Conservation (phyloP, 2,329 filamentous ascomycete genomes). For the Sclerotinia nivalis region DNA sequence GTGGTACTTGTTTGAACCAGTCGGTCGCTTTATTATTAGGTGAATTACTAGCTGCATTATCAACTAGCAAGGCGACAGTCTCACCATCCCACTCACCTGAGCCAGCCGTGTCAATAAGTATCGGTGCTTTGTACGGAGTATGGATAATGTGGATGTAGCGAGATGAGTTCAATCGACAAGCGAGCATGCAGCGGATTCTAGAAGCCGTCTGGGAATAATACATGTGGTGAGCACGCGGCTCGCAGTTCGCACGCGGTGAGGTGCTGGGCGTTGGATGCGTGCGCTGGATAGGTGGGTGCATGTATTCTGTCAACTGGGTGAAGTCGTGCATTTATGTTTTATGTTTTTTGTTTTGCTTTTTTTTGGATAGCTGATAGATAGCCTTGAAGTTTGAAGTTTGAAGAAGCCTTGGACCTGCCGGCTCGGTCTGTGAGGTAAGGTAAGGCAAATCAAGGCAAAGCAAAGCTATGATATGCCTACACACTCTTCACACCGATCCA, state of each 20-base stretch:
- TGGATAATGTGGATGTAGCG: neutral
- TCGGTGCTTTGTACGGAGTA: neutral
- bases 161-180: neutral
- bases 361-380: neutral
- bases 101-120: neutral
- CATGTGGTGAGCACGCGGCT: neutral
- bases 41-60: too few species aligned
- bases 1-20: too few species aligned
- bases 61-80: too few species aligned
- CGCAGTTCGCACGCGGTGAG: neutral
- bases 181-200: neutral
- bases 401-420: neutral
- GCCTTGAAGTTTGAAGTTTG: neutral
- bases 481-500: neutral
- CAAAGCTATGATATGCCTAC: constrained; percentile 6
- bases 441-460: neutral
- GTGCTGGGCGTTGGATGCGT: neutral
- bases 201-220: neutral
- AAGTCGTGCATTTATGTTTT: neutral
- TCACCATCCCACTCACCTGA: neutral
- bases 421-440: neutral
- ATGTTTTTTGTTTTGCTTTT: neutral
- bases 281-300: neutral
- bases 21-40: too few species aligned
- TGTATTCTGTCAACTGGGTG: neutral